Percentiles rank a stretch among this genome's conserved stretches.
These are phyloP conservation scores for Aspergillus hortae DNA, from an alignment of 2,329 filamentous ascomycete genomes.

Conservation along the genomic window DNA sequence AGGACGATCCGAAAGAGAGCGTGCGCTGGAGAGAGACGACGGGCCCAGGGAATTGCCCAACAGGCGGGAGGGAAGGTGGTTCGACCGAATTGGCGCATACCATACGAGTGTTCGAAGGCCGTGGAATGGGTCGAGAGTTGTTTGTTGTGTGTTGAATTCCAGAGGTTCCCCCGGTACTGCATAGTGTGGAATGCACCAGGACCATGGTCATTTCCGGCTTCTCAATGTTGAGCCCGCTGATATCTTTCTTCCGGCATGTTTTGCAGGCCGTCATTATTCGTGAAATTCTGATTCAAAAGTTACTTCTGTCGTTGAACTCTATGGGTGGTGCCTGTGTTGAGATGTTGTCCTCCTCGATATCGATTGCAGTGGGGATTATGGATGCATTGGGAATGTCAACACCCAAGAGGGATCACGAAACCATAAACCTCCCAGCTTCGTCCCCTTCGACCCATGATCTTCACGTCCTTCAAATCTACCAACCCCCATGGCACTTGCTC, in stretches of 20 bases:
- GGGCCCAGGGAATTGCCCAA: not conserved
- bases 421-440: too few relatives aligned
- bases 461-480: not conserved
- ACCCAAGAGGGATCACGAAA: not conserved
- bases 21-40: not conserved
- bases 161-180: conserved; percentile 13
- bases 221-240: not conserved
- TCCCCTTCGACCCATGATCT: not conserved
- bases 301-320: not conserved
- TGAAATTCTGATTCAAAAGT: not conserved
- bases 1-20: not conserved
- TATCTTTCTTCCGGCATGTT: not conserved
- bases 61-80: not conserved
- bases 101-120: conserved; percentile 6
- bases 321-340: not conserved
- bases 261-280: not conserved
- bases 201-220: conserved; percentile 2
- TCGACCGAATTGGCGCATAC: conserved; percentile 9
- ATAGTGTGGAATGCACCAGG: conserved; percentile 14
- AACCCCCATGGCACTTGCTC: not conserved
- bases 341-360: not conserved
- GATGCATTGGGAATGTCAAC: not conserved
- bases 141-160: conserved; percentile 21
- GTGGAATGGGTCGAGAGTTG: conserved; percentile 17
- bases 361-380: not conserved